Percentiles rank a stretch among this genome's conserved stretches.
These are phyloP conservation scores for Xerophyta viscosa DNA, from an alignment of 106 monocot species.

Conservation along the genomic window DNA sequence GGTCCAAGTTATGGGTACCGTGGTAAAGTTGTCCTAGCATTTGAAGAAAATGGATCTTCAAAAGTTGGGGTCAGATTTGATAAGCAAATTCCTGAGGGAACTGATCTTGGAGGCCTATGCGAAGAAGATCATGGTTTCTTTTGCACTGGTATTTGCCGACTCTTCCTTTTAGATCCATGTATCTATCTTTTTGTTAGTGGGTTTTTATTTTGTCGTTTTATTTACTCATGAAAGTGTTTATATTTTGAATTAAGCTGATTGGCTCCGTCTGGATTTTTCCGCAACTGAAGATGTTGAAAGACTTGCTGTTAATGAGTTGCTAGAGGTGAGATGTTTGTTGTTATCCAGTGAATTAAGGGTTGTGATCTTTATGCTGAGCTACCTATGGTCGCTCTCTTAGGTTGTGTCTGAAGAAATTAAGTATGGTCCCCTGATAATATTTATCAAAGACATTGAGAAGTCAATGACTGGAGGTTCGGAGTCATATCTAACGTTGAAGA, in stretches of 20 bases:
- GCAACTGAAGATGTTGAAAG: constrained; percentile 75
- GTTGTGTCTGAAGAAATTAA: constrained; percentile 76
- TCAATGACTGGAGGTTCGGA: constrained; percentile 61
- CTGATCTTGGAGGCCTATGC: constrained; percentile 89
- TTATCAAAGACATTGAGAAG: constrained; percentile 91
- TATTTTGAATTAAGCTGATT: constrained; percentile 38
- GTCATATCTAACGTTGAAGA: constrained; percentile 53
- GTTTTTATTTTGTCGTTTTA: background rate
- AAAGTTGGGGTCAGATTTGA: constrained; percentile 98
- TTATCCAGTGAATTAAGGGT: too few species aligned
- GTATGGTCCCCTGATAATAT: constrained; percentile 67
- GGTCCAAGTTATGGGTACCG: constrained; percentile 83
- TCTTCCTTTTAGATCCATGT: background rate
- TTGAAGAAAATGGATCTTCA: constrained; percentile 78
- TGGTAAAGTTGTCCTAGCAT: constrained; percentile 84
- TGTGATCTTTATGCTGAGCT: too few species aligned
- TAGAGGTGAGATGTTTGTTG: constrained; percentile 42
- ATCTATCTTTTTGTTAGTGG: background rate
- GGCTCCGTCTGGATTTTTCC: constrained; percentile 59
- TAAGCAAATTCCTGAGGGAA: constrained; percentile 77
- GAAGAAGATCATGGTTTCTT: constrained; percentile 99
- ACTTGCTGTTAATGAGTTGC: constrained; percentile 68
- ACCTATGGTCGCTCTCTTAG: too few species aligned
- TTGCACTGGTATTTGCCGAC: constrained; percentile 50
- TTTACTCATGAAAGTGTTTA: background rate